These are phyloP conservation scores for Pistacia vera DNA, from an alignment of 345 rosid species.

Conservation along the genomic window DNA sequence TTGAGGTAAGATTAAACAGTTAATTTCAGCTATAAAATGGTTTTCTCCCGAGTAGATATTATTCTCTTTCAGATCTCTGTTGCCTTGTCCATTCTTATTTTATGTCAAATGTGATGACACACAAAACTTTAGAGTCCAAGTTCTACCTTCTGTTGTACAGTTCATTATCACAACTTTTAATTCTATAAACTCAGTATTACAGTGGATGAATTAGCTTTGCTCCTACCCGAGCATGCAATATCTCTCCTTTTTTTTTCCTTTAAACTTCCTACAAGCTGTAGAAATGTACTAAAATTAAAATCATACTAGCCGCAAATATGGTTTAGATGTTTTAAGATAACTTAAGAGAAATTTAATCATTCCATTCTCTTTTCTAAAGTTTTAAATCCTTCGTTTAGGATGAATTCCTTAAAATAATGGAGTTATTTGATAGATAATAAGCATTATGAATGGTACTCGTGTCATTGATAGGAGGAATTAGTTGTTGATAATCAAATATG, in stretches of 20 bases:
- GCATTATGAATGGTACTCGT: not conserved
- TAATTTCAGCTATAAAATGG: not conserved
- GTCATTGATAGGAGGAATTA: not conserved
- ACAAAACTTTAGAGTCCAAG: not conserved
- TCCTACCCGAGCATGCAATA: too few relatives aligned
- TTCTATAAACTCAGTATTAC: not conserved
- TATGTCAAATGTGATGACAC: not conserved
- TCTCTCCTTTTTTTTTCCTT: not conserved
- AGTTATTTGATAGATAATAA: not conserved
- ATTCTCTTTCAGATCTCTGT: not conserved
- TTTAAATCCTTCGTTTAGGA: not conserved
- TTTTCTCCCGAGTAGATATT: not conserved
- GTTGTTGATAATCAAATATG: too few relatives aligned
- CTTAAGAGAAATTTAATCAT: not conserved
- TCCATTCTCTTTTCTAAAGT: not conserved
- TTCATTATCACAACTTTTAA: not conserved
- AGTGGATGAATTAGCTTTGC: not conserved
- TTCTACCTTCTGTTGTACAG: not conserved
- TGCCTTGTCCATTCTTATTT: not conserved
- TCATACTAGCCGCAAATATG: not conserved
- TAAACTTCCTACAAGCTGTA: not conserved
- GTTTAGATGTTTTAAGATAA: not conserved
- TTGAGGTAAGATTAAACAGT: conserved; percentile 46
- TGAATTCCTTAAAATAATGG: not conserved
- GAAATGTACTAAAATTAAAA: not conserved